Evolutionary conservation across 139 green algal species (phyloP), one percentile per base, ranked within the genome.

Genomic region (Parachlorella kessleri): DNA sequence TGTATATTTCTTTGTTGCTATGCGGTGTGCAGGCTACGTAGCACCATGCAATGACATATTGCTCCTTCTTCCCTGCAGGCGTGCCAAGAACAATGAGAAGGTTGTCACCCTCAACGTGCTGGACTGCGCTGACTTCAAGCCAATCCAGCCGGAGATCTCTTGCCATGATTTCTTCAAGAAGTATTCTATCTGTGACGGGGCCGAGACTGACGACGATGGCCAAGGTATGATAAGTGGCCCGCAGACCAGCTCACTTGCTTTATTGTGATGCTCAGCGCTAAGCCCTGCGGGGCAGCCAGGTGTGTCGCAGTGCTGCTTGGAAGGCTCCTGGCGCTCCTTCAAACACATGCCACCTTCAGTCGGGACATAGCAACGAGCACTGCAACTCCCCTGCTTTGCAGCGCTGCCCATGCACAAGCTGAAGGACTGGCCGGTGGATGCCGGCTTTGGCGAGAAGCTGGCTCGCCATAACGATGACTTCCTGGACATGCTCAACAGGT

Each of bases 391-490:
- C 59, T 1, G 28, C 36, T 21, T 14, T 36, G 76, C 70, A 42
- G 66, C 72, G 78, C 75, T 76, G 39, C 73, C 33, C 18, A 93
- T 97, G 88, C 76, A 94, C 64, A 97, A 97, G 87, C 88, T 97
- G 36, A 97, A 97, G 88, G 94, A 97, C 87, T 97, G 88, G 84
- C 94, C 94, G 1, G 89, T 92, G 0, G 48, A 83, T 1, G 82
- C 63, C 3, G 64, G 76, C 54, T 95, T 93, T 78, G 66, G 26
- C 0, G 26, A 81, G 3, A 59, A 84, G 18, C 79, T 94, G 76
- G 77, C 66, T 18, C 54, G 85, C 2, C 90, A 94, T 75, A 81
- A 85, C 40, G 67, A 91, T 72, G 88, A 92, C 72, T 92, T 92
- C 38, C n/a, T 88, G 72, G 64, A 65, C 36, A 84, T 89, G 69